These are phyloP conservation scores for Microdochium bolleyi DNA, from an alignment of 2,329 filamentous ascomycete species.

Conservation along the genomic window DNA sequence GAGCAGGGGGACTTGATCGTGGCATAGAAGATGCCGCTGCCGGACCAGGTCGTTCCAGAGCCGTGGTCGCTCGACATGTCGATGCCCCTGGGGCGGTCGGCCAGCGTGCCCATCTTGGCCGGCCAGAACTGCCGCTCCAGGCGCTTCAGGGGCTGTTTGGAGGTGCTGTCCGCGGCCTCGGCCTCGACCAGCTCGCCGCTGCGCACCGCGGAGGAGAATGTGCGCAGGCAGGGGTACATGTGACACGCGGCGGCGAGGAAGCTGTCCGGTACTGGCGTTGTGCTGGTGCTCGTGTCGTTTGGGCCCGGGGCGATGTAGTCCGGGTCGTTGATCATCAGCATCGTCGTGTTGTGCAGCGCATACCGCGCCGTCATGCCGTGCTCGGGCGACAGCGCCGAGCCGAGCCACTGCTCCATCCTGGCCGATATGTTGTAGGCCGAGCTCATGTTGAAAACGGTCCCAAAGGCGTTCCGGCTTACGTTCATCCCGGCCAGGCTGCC, in stretches of 20 bases:
- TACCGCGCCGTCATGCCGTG: background rate
- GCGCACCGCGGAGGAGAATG: constrained; percentile 4
- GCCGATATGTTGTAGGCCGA: background rate
- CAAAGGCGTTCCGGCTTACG: background rate
- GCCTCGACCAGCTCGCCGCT: constrained; percentile 3
- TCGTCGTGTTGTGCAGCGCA: background rate
- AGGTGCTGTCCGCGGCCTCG: constrained; percentile 1
- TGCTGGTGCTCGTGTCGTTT: background rate
- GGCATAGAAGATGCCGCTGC: background rate
- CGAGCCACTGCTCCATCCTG: background rate
- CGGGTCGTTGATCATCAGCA: background rate
- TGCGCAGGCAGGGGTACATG: constrained; percentile 10
- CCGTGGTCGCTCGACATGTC: background rate
- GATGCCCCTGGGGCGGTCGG: background rate
- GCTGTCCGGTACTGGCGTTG: background rate
- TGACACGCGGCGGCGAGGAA: constrained; percentile 6
- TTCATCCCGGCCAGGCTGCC: background rate
- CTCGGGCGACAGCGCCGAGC: background rate
- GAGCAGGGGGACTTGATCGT: constrained; percentile 1
- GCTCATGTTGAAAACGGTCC: background rate
- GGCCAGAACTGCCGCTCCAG: background rate
- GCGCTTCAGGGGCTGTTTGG: constrained; percentile 3
- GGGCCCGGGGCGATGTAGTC: too few relatives aligned
- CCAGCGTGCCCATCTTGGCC: background rate
- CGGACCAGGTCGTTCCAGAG: background rate